Percentiles rank a stretch among this genome's conserved stretches.
These are phyloP conservation scores for Trapa bicornis DNA, from an alignment of 345 rosid genomes.

Conservation along the genomic window DNA sequence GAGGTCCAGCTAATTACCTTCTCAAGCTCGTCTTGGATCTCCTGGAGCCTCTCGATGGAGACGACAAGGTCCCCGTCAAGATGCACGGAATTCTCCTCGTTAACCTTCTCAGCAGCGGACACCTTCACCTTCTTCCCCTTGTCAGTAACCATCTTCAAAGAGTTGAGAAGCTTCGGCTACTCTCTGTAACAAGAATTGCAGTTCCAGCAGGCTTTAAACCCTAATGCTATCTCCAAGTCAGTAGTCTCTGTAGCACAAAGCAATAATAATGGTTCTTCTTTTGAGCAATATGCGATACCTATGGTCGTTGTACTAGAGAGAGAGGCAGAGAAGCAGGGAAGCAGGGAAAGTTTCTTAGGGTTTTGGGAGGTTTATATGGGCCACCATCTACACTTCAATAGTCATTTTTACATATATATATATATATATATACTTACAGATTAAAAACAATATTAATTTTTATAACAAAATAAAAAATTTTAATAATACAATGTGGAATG, in stretches of 20 bases:
- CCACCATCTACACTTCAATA: not conserved
- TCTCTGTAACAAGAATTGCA: not conserved
- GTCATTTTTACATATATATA: not conserved
- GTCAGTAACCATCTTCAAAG: constrained; percentile 53
- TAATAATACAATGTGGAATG: too few species aligned
- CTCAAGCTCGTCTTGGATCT: constrained; percentile 92
- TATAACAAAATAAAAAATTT: too few species aligned
- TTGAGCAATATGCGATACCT: not conserved
- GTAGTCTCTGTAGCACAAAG: too few species aligned
- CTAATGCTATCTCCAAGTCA: not conserved
- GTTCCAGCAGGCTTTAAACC: not conserved
- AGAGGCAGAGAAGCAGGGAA: constrained; percentile 8
- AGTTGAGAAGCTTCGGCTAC: constrained; percentile 3
- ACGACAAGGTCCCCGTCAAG: constrained; percentile 69
- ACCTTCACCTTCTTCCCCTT: constrained; percentile 76
- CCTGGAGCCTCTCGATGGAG: constrained; percentile 90
- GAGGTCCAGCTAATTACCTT: constrained; percentile 28
- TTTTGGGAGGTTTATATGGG: constrained; percentile 38
- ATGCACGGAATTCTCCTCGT: constrained; percentile 57
- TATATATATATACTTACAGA: too few species aligned
- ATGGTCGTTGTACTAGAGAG: constrained; percentile 1
- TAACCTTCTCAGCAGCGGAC: constrained; percentile 29
- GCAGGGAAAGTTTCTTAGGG: constrained; percentile 28
- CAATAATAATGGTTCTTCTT: not conserved
- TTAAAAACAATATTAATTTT: too few species aligned